These are phyloP conservation scores for Phaseolus lunatus DNA, from an alignment of 306 rosid species.

Conservation along the genomic window DNA sequence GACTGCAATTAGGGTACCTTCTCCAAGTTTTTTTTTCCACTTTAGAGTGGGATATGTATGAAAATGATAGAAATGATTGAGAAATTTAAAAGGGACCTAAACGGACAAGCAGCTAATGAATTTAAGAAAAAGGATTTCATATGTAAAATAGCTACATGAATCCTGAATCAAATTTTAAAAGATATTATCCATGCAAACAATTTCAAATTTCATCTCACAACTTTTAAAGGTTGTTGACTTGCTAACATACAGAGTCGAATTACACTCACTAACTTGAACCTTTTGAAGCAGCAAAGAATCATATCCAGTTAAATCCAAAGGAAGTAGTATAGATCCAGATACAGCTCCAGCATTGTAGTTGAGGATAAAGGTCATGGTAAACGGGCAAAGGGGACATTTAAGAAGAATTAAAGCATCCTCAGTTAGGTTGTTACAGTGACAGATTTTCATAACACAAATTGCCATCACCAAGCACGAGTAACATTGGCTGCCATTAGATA, in stretches of 20 bases:
- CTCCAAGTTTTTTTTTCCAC: background rate
- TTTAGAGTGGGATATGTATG: background rate
- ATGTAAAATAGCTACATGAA: background rate
- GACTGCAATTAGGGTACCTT: constrained; percentile 1
- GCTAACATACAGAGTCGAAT: background rate
- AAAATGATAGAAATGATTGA: background rate
- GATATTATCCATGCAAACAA: background rate
- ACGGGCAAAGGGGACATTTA: background rate
- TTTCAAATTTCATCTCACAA: constrained; percentile 1
- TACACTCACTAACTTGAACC: background rate
- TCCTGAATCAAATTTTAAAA: background rate
- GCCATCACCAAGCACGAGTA: background rate
- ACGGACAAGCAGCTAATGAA: background rate
- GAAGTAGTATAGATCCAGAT: too few relatives aligned
- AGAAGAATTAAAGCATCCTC: constrained; percentile 20
- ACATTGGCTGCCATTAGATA: background rate
- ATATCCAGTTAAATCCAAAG: too few relatives aligned
- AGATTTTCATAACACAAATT: background rate
- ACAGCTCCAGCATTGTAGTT: too few relatives aligned
- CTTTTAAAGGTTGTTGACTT: background rate
- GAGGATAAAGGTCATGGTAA: too few relatives aligned
- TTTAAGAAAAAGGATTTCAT: background rate
- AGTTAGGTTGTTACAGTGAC: background rate
- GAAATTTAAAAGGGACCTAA: constrained; percentile 12
- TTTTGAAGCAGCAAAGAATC: background rate